Evolutionary conservation across 495 filamentous ascomycete species (phyloP), one percentile per base, ranked within the genome.

Genomic region (Hypoxylon lenormandii): DNA sequence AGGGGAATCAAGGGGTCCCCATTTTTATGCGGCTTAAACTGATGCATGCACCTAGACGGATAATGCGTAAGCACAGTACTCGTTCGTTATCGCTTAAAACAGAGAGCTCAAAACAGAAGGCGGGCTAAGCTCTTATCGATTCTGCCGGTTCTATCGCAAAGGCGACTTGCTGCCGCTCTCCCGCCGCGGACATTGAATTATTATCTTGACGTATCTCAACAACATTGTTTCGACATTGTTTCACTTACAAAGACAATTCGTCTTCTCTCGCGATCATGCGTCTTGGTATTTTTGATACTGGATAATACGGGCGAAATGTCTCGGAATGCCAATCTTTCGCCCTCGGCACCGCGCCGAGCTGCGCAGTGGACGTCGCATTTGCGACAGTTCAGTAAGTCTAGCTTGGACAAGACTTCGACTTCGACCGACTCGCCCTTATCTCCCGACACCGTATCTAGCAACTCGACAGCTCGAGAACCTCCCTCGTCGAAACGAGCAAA

Each of bases 281-380:
- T 46, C 12, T 52, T n/a, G n/a, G 53, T 54, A 42, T 46, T 5
- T 64, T 61, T 38, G 57, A 70, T 40, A 61, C 57, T 60, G 72
- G 74, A 60, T 76, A 70, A 74, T 45, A 49, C 49, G 65, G 69
- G 62, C 66, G 40, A 54, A 37, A 80, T 80, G 76, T 76, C 74
- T 66, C 81, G 80, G 62, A 80, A 79, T 77, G 72, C 74, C 60
- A 59, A 62, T 54, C 67, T 59, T 46, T 76, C 78, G 43, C 72
- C 77, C 46, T 74, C 76, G 53, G 72, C 65, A 69, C 74, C 79
- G 23, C 77, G 80, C 21, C 81, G 73, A 72, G 69, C 75, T 18
- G 64, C 77, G 38, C 78, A 74, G 49, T 78, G 78, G 78, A 76
- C 80, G 8, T 74, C 74, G 58, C 80, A 82, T 67, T 72, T 83